These are phyloP conservation scores for Phanerochaete sordida DNA, from an alignment of 768 basidiomycete genomes.

Conservation along the genomic window DNA sequence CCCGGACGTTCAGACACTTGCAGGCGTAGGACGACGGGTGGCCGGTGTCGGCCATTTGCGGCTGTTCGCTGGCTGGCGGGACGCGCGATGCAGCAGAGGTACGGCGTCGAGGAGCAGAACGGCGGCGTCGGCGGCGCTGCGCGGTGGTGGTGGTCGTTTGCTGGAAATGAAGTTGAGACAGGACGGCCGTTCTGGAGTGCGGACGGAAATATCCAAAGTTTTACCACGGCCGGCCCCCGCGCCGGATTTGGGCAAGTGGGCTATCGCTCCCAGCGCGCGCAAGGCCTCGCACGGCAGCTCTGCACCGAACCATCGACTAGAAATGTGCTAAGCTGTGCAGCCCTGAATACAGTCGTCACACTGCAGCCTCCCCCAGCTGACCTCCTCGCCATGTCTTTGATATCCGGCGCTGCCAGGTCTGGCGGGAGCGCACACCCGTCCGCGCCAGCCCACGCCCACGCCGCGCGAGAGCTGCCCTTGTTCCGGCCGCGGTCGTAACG, in stretches of 20 bases:
- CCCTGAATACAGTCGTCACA: neutral
- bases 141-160: constrained; percentile 1
- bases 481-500: constrained; percentile 13
- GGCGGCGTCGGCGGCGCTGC: neutral
- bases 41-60: constrained; percentile 24
- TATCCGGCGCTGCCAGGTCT: neutral
- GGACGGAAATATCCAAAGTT: constrained; percentile 11
- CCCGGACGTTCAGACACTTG: constrained; percentile 68
- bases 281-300: neutral
- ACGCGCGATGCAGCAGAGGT: neutral
- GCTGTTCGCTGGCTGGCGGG: neutral
- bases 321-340: neutral
- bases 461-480: neutral
- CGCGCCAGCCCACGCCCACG: neutral
- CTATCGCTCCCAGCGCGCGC: neutral
- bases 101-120: neutral
- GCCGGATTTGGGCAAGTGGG: constrained; percentile 1
- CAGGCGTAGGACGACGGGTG: constrained; percentile 46
- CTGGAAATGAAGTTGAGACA: constrained; percentile 8
- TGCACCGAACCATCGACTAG: neutral
- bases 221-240: constrained; percentile 12
- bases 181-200: neutral
- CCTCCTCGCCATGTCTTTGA: neutral
- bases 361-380: neutral
- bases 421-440: neutral